Conservation (phyloP, 2,329 filamentous ascomycete species). For the Colletotrichum sp. region DNA sequence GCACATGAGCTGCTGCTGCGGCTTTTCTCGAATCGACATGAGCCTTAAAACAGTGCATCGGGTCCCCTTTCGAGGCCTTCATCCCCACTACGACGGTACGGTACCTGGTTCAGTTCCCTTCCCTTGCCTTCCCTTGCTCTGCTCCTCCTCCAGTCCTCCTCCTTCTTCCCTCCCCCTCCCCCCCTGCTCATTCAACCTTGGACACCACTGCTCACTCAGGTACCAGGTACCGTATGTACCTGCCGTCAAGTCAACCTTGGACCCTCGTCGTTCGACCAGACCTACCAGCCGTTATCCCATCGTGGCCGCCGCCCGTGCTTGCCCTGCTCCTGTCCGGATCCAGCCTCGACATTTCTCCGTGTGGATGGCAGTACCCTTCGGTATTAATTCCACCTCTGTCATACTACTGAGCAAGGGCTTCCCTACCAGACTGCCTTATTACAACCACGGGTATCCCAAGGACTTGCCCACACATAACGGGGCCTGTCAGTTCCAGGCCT, state of each 20-base stretch:
- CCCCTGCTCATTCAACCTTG: background rate
- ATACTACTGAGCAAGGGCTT: slow-evolving; percentile 45
- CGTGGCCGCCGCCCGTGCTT: slow-evolving; percentile 37
- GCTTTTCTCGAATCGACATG: slow-evolving; percentile 37
- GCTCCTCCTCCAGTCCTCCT: background rate
- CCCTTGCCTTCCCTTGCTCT: background rate
- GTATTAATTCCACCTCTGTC: slow-evolving; percentile 55
- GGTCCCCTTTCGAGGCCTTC: slow-evolving; percentile 33
- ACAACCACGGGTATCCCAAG: slow-evolving; percentile 22
- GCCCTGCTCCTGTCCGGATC: slow-evolving; percentile 47
- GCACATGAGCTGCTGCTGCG: slow-evolving; percentile 37
- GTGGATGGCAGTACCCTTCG: slow-evolving; percentile 45
- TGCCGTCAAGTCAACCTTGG: background rate
- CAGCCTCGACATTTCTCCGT: slow-evolving; percentile 53
- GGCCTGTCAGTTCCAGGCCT: slow-evolving; percentile 43
- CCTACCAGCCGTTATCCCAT: slow-evolving; percentile 20
- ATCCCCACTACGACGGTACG: slow-evolving; percentile 37
- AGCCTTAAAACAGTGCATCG: slow-evolving; percentile 35
- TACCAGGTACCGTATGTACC: slow-evolving; percentile 38
- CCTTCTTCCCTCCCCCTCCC: background rate
- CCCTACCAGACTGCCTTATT: slow-evolving; percentile 43
- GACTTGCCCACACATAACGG: slow-evolving; percentile 45
- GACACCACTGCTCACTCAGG: slow-evolving; percentile 34
- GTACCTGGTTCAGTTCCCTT: background rate
- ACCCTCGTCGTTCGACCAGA: slow-evolving; percentile 6